Percentiles rank a stretch among this genome's conserved stretches.
Conservation (phyloP, 2,329 filamentous ascomycete genomes). For the Scortechinia acanthostroma region DNA sequence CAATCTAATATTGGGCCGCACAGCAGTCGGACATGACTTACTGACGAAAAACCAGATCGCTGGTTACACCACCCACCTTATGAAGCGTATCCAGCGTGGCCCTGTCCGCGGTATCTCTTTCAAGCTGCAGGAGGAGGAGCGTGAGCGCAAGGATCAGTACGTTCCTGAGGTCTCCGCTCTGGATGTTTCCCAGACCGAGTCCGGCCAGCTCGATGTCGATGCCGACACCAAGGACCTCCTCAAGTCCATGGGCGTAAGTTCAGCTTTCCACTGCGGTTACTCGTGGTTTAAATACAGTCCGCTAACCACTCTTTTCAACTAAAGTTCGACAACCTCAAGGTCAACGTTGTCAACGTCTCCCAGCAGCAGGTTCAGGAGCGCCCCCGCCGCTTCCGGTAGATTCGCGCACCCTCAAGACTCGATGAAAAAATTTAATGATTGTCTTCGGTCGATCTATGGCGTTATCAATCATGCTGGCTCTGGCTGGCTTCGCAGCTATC, state of each 20-base stretch:
- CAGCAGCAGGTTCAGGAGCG: constrained; percentile 84
- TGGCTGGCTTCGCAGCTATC: constrained; percentile 15
- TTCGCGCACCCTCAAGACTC: constrained; percentile 53
- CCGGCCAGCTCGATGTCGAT: constrained; percentile 89
- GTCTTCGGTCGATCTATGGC: not conserved
- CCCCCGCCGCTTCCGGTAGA: constrained; percentile 69
- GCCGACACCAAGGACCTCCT: constrained; percentile 97
- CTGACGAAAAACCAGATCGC: constrained; percentile 58
- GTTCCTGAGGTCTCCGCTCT: constrained; percentile 97
- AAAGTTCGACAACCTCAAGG: constrained; percentile 93
- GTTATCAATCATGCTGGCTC: constrained; percentile 10
- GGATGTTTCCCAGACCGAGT: constrained; percentile 94
- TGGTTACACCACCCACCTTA: constrained; percentile 95
- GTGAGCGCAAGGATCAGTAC: constrained; percentile 99
- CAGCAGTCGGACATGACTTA: not conserved
- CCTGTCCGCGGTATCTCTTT: constrained; percentile 99
- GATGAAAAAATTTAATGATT: constrained; percentile 49
- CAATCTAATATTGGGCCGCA: too few species aligned
- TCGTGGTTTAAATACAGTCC: not conserved
- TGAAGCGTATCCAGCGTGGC: constrained; percentile 99
- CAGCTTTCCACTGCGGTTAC: constrained; percentile 6
- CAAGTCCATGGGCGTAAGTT: constrained; percentile 95
- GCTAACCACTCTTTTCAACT: constrained; percentile 5
- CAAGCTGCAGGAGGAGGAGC: constrained; percentile 99
- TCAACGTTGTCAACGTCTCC: constrained; percentile 86